phyloP scores from a whole-genome alignment of 1,139 yeast genomes.

The Hansenula sp. region DNA sequence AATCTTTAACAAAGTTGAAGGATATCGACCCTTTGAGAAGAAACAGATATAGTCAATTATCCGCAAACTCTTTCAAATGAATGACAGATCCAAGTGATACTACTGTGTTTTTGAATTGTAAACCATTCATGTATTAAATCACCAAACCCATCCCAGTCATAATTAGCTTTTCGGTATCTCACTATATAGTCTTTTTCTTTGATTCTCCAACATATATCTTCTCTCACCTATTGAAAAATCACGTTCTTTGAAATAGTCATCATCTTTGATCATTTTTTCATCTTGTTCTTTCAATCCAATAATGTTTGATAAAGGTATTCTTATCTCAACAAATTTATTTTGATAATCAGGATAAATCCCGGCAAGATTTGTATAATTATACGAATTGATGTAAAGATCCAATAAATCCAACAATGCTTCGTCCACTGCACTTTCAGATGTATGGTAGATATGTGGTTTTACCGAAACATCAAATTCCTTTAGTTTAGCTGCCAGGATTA shows the following conservation, averaged over 20 bases:
- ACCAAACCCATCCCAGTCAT: background rate
- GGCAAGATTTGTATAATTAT: constrained; percentile 37
- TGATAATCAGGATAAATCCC: constrained; percentile 19
- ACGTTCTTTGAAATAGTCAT: constrained; percentile 26
- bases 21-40: constrained; percentile 67
- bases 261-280: constrained; percentile 20
- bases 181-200: constrained; percentile 37
- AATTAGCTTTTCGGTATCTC: constrained; percentile 6
- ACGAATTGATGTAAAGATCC: constrained; percentile 56
- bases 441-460: constrained; percentile 7
- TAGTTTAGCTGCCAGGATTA: constrained; percentile 46
- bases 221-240: constrained; percentile 33
- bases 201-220: constrained; percentile 53
- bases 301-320: constrained; percentile 42
- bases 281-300: constrained; percentile 35
- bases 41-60: constrained; percentile 43
- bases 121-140: background rate
- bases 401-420: constrained; percentile 60
- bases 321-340: constrained; percentile 43
- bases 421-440: constrained; percentile 42
- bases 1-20: constrained; percentile 39
- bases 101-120: background rate
- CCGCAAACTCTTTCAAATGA: background rate
- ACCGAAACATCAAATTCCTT: constrained; percentile 12
- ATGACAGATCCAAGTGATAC: too few species aligned